These are phyloP conservation scores for Fusarium torulosum DNA, from an alignment of 2,329 filamentous ascomycete genomes.

Conservation along the genomic window DNA sequence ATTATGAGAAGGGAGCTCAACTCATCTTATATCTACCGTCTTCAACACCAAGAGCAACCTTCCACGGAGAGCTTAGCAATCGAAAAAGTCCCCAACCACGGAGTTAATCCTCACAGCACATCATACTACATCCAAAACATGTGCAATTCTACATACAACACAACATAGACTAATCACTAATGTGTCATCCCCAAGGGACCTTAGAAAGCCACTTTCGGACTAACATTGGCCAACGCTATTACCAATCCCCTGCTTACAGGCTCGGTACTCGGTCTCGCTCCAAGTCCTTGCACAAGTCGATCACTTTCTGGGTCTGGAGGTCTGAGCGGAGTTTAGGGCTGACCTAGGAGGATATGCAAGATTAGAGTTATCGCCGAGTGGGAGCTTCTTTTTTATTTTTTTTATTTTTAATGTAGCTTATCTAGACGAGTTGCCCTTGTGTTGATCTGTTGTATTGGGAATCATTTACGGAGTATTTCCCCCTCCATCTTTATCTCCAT, in stretches of 20 bases:
- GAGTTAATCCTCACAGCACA: constrained; percentile 3
- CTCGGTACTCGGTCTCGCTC: constrained; percentile 28
- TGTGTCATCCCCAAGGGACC: neutral
- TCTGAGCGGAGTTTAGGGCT: constrained; percentile 45
- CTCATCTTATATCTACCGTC: constrained; percentile 35
- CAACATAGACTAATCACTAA: neutral
- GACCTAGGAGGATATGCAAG: constrained; percentile 19
- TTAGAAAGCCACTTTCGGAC: constrained; percentile 33
- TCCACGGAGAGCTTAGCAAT: constrained; percentile 32
- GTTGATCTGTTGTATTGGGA: too few species aligned
- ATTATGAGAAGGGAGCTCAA: constrained; percentile 5
- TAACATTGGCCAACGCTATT: constrained; percentile 34
- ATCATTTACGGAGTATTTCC: too few species aligned
- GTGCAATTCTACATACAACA: neutral
- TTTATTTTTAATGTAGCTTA: neutral
- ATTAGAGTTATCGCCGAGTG: constrained; percentile 36
- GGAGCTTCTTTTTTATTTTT: too few species aligned
- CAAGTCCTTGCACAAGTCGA: neutral
- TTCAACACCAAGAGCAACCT: constrained; percentile 16
- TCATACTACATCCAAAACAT: neutral
- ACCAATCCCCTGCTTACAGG: constrained; percentile 38
- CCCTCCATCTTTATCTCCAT: neutral
- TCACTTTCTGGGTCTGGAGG: constrained; percentile 31
- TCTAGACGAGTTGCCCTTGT: neutral
- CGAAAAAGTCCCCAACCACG: neutral